A percentile compares a stretch with the other conserved stretches of the same genome.
Conservation (phyloP, 2,329 filamentous ascomycete genomes). For the Penicillium nordicum region DNA sequence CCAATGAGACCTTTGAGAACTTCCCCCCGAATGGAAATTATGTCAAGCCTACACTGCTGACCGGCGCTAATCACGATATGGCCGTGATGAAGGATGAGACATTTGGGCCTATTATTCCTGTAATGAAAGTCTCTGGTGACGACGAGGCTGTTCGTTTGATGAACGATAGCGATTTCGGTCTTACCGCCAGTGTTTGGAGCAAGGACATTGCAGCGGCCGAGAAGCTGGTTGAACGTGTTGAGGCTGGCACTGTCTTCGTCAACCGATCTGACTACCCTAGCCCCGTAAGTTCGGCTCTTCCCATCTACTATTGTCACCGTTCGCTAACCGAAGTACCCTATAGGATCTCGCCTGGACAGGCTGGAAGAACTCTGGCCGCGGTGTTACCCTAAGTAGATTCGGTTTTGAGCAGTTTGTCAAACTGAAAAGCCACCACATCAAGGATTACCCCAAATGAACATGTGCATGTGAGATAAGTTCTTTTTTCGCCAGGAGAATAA, state of each 20-base stretch:
- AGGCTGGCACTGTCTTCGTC: conserved; percentile 93
- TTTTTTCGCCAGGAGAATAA: neutral
- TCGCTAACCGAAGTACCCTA: neutral
- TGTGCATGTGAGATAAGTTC: neutral
- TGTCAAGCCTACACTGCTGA: conserved; percentile 79
- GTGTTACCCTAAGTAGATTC: conserved; percentile 81
- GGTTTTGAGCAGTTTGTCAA: conserved; percentile 96
- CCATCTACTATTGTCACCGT: neutral
- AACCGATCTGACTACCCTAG: conserved; percentile 91
- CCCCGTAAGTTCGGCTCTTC: conserved; percentile 62
- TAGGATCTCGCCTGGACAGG: conserved; percentile 94
- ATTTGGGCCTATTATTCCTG: conserved; percentile 86
- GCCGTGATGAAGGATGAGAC: conserved; percentile 89
- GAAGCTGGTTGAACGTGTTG: conserved; percentile 72
- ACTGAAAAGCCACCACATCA: conserved; percentile 92
- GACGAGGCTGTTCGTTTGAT: conserved; percentile 78
- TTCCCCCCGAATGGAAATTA: conserved; percentile 80
- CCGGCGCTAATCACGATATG: conserved; percentile 77
- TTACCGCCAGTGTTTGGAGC: conserved; percentile 97
- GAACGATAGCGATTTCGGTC: conserved; percentile 92
- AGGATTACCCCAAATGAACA: conserved; percentile 64
- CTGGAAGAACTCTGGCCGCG: conserved; percentile 95
- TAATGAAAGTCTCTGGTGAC: conserved; percentile 81
- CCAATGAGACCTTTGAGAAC: conserved; percentile 71
- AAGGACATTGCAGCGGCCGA: conserved; percentile 75